Evolutionary conservation across 805 yeast genomes (phyloP).

Genomic region (Candida tallmaniae): DNA sequence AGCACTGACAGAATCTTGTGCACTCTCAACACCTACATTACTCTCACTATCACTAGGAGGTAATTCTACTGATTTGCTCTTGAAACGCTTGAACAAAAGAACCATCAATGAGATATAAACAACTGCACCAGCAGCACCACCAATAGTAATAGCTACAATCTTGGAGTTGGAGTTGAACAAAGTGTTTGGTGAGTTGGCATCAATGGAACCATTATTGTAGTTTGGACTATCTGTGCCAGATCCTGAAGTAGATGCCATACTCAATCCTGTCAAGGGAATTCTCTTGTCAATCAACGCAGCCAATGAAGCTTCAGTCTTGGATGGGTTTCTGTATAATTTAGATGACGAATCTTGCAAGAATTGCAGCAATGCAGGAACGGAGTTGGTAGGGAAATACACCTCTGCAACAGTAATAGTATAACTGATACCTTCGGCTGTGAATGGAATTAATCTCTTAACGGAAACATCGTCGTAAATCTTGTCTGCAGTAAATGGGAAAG

Average conservation of each 20-base stretch:
- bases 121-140: constrained; percentile 74
- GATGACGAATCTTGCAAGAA: constrained; percentile 52
- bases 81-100: constrained; percentile 48
- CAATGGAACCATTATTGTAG: constrained; percentile 35
- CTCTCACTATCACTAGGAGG: constrained; percentile 40
- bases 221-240: constrained; percentile 11
- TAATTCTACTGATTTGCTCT: constrained; percentile 35
- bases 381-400: constrained; percentile 66
- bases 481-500: constrained; percentile 49
- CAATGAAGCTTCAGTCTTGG: constrained; percentile 50
- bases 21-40: constrained; percentile 21
- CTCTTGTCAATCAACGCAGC: constrained; percentile 69
- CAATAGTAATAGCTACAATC: constrained; percentile 76
- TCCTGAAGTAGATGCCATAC: constrained; percentile 12
- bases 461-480: constrained; percentile 39
- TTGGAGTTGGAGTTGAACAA: constrained; percentile 28
- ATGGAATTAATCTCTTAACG: constrained; percentile 73
- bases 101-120: constrained; percentile 60
- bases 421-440: constrained; percentile 43
- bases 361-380: constrained; percentile 46
- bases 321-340: constrained; percentile 54
- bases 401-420: constrained; percentile 87
- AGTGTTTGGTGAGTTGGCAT: constrained; percentile 12
- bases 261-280: constrained; percentile 52
- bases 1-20: constrained; percentile 17